Percentiles rank a stretch among this genome's conserved stretches.
phyloP scores from a whole-genome alignment of 345 rosid species.

The Camelina laxa region DNA sequence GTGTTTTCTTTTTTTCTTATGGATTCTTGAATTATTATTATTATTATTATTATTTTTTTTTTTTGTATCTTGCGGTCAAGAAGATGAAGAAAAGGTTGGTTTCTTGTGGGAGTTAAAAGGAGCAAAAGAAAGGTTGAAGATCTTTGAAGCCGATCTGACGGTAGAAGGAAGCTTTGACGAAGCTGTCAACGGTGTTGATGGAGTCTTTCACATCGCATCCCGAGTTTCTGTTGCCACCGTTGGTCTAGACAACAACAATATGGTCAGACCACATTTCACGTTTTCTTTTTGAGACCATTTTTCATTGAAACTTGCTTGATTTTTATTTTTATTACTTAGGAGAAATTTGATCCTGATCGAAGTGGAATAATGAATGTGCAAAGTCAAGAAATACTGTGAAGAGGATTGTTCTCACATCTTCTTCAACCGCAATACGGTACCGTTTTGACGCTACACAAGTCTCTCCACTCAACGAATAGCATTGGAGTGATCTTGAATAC shows the following conservation, averaged over 20 bases:
- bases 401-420: constrained; percentile 78
- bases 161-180: constrained; percentile 70
- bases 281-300: background rate
- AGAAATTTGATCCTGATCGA: constrained; percentile 52
- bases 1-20: background rate
- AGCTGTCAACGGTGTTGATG: constrained; percentile 66
- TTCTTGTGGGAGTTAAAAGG: constrained; percentile 59
- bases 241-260: constrained; percentile 53
- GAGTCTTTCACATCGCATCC: constrained; percentile 78
- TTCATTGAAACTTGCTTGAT: background rate
- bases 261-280: constrained; percentile 35
- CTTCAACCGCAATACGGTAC: constrained; percentile 70
- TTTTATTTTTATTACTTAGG: background rate
- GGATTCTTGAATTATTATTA: background rate
- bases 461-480: constrained; percentile 72
- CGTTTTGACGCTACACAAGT: constrained; percentile 54
- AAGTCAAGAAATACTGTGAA: constrained; percentile 51
- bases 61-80: background rate
- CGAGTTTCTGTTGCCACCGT: constrained; percentile 53
- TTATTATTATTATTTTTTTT: too few relatives aligned
- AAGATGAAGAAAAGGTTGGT: constrained; percentile 52
- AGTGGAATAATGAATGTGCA: constrained; percentile 68
- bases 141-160: constrained; percentile 64
- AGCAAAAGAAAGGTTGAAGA: constrained; percentile 68
- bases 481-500: constrained; percentile 78